These are phyloP conservation scores for Apiospora phragmitis DNA, from an alignment of 2,329 filamentous ascomycete genomes.

Conservation along the genomic window DNA sequence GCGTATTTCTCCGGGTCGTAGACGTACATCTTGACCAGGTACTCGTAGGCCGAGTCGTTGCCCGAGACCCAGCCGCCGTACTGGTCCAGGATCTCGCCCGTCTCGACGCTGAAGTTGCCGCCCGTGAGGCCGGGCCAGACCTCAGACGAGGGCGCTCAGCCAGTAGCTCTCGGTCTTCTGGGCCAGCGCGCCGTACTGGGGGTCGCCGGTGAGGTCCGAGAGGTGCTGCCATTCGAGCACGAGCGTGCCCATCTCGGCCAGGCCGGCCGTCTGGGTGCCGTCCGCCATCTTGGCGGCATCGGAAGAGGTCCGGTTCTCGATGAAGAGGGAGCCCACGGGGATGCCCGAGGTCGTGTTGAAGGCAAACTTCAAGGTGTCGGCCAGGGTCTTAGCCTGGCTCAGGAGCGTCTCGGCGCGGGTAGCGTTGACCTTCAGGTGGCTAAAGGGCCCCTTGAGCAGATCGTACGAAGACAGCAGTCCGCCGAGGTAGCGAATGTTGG, in stretches of 20 bases:
- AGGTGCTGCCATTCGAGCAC: constrained; percentile 35
- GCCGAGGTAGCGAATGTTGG: constrained; percentile 10
- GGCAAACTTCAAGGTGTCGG: constrained; percentile 7
- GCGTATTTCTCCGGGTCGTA: constrained; percentile 58
- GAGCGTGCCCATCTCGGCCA: constrained; percentile 6
- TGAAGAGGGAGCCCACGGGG: constrained; percentile 7
- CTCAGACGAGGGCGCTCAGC: constrained; percentile 67
- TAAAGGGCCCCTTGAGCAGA: background rate
- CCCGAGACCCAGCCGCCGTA: constrained; percentile 30
- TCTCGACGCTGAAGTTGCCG: constrained; percentile 29
- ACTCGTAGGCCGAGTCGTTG: constrained; percentile 49
- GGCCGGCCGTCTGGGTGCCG: background rate
- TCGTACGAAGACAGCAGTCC: background rate
- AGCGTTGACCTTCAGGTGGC: background rate
- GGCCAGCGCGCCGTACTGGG: constrained; percentile 53
- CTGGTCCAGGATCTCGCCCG: constrained; percentile 7
- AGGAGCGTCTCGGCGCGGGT: constrained; percentile 6
- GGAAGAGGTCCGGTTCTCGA: background rate
- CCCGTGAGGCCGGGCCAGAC: constrained; percentile 67
- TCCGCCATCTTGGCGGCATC: background rate
- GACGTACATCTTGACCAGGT: constrained; percentile 64
- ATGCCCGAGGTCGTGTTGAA: constrained; percentile 3
- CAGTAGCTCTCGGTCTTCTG: constrained; percentile 11
- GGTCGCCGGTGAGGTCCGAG: constrained; percentile 70
- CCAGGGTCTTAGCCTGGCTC: constrained; percentile 4